These are phyloP conservation scores for Zasmidium angulare DNA, from an alignment of 2,329 filamentous ascomycete species.

Conservation along the genomic window DNA sequence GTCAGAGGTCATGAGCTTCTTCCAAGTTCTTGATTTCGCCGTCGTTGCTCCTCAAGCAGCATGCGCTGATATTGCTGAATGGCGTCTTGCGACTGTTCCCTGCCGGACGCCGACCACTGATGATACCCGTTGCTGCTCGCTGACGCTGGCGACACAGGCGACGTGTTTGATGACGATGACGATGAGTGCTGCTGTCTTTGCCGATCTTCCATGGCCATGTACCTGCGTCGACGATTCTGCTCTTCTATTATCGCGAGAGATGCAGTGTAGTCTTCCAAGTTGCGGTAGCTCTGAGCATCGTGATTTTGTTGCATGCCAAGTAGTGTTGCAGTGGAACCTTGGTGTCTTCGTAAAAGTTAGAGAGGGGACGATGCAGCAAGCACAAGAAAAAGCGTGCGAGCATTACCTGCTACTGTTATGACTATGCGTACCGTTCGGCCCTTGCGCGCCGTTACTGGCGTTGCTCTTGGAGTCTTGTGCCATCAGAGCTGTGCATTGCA, in stretches of 20 bases:
- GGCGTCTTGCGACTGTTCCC: conserved; percentile 2
- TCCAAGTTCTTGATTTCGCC: conserved; percentile 10
- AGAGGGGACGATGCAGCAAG: neutral
- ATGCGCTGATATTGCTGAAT: conserved; percentile 17
- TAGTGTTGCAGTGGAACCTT: conserved; percentile 4
- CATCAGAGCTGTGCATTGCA: neutral
- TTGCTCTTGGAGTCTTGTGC: neutral
- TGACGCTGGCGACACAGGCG: neutral
- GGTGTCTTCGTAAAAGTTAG: neutral
- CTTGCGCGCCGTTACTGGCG: neutral
- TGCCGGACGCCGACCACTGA: neutral
- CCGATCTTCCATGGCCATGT: neutral
- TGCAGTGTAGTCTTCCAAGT: conserved; percentile 4
- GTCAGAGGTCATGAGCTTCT: neutral
- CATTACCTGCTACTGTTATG: neutral
- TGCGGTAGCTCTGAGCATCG: conserved; percentile 1
- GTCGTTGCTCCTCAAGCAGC: conserved; percentile 15
- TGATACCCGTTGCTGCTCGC: neutral
- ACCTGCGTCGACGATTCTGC: conserved; percentile 3
- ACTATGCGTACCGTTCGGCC: neutral
- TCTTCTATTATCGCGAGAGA: conserved; percentile 5
- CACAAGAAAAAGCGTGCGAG: neutral
- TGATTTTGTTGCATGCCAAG: neutral
- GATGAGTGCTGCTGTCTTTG: neutral
- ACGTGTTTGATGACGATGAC: neutral